Evolutionary conservation across 2,329 filamentous ascomycete species (phyloP).

Genomic region (Fusarium mundagurra): DNA sequence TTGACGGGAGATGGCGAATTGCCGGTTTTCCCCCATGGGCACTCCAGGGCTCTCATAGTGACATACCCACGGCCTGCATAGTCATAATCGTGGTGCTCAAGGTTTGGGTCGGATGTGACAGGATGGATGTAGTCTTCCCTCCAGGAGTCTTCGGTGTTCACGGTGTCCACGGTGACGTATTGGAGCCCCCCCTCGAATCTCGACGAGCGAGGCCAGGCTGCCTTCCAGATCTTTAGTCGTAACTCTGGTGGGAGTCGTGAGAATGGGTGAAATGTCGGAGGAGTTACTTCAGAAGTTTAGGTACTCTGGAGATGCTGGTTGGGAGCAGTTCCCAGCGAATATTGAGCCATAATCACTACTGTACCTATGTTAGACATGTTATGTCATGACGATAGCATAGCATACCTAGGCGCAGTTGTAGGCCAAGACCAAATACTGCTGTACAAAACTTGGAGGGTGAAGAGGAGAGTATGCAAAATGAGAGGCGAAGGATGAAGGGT

Average conservation of each 20-base stretch:
- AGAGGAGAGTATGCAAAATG: neutral
- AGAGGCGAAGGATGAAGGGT: neutral
- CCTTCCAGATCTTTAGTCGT: neutral
- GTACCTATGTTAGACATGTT: neutral
- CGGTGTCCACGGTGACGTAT: neutral
- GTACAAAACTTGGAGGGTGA: neutral
- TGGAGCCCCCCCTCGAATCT: neutral
- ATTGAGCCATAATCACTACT: neutral
- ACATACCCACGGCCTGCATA: neutral
- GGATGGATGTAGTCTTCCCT: neutral
- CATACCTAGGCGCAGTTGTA: neutral
- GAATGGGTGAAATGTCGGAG: neutral
- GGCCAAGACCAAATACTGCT: neutral
- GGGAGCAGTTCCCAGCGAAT: neutral
- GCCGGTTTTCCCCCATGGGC: fast-evolving
- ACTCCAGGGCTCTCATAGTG: neutral
- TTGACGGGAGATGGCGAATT: neutral
- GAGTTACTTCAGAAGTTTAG: neutral
- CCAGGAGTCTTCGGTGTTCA: neutral
- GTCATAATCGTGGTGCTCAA: neutral
- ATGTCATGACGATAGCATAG: neutral
- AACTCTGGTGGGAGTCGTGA: neutral
- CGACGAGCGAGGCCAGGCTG: neutral
- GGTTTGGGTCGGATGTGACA: neutral
- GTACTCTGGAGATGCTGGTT: neutral